Evolutionary conservation across 2,329 filamentous ascomycete genomes (phyloP), one percentile per base, ranked within the genome.

Genomic region (Camillea tinctor): DNA sequence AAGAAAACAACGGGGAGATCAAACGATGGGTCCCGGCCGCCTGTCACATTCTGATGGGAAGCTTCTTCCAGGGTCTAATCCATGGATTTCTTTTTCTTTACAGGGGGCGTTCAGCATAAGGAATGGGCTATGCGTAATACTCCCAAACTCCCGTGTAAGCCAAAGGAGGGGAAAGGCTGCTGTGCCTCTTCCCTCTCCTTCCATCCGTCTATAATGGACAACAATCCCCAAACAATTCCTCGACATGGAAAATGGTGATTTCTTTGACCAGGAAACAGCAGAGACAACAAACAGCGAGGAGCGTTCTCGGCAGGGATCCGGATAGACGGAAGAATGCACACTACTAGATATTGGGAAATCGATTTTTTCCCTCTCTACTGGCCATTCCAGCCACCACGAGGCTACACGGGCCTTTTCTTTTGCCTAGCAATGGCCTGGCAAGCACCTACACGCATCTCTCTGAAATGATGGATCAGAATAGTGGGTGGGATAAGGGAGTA

Each of bases 361-460:
- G 61, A 62, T 64, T 65, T 64, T 55, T 64, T 65, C 63, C 51
- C 57, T 36, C 50, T 58, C 53, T 9, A 23, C 50, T 4, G 7
- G 2, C 26, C 66, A 71, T 72, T 71, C 70, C 70, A 72, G 67
- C 66, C 68, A 68, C 64, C 56, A 63, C 60, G 58, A 63, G 65
- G 60, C 57, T 59, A 64, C 66, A 68, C 65, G 62, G 65, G 55
- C 65, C 69, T 68, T 60, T 60, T 59, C 54, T 54, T 60, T 50
- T 57, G 64, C 57, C 57, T 62, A 53, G 51, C 49, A 62, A 57
- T n/a, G n/a, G n/a, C n/a, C n/a, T n/a, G n/a, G n/a, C n/a, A n/a
- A n/a, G n/a, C 63, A 52, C 58, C 51, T 44, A 9, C 2, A 15
- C 52, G 51, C 59, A 59, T 57, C 55, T 57, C 26, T 64, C 49